Evolutionary conservation across 345 rosid species (phyloP).

Genomic region (Brassica juncea): DNA sequence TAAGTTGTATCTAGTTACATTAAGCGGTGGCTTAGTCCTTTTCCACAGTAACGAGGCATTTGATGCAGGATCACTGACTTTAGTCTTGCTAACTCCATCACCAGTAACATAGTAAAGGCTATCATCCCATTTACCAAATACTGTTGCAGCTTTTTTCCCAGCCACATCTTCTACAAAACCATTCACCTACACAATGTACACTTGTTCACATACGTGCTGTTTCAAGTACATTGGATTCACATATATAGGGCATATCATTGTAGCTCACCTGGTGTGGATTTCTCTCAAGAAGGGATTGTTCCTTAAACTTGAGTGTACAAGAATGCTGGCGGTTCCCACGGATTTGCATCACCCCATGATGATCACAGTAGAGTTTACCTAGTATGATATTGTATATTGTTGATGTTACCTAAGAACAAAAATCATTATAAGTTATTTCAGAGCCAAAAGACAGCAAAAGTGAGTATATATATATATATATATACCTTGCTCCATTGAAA

Average conservation of each 20-base stretch:
- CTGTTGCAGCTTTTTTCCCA: slow-evolving; percentile 68
- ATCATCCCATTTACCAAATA: slow-evolving; percentile 97
- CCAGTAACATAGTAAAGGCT: slow-evolving; percentile 62
- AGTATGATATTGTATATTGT: slow-evolving; percentile 86
- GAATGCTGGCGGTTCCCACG: slow-evolving; percentile 74
- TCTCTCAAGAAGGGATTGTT: slow-evolving; percentile 87
- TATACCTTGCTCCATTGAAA: slow-evolving; percentile 97
- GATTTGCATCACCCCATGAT: slow-evolving; percentile 91
- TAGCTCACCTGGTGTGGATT: slow-evolving; percentile 84
- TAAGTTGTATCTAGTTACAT: slow-evolving; percentile 37
- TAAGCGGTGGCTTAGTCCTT: slow-evolving; percentile 70
- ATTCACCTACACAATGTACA: slow-evolving; percentile 55
- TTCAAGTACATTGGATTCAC: neutral
- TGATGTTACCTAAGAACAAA: slow-evolving; percentile 74
- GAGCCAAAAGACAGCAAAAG: slow-evolving; percentile 3
- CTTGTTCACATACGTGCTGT: slow-evolving; percentile 13
- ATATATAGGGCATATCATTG: neutral
- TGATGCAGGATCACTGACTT: slow-evolving; percentile 55
- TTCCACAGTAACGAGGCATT: slow-evolving; percentile 77
- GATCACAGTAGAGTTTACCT: slow-evolving; percentile 88
- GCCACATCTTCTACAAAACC: slow-evolving; percentile 79
- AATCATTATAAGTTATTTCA: slow-evolving; percentile 22
- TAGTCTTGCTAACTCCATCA: slow-evolving; percentile 59
- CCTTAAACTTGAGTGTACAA: slow-evolving; percentile 92
- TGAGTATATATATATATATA: neutral